Evolutionary conservation across 2,329 filamentous ascomycete genomes (phyloP).

Genomic region (Dactylellina parvicollis): DNA sequence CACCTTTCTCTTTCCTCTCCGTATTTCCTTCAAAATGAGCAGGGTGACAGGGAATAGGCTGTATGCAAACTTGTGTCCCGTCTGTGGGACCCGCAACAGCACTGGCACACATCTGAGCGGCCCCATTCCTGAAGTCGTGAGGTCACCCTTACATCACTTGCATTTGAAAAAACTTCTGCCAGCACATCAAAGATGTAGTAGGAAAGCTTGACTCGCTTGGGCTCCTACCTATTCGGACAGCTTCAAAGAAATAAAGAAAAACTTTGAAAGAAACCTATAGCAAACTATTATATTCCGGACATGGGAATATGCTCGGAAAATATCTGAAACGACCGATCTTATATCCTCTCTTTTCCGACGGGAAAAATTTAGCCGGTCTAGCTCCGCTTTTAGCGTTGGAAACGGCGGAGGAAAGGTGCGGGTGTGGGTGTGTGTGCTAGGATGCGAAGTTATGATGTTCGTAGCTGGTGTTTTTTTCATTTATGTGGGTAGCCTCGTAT

Average conservation of each 20-base stretch:
- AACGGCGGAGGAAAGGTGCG: neutral
- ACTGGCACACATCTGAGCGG: slow-evolving; percentile 4
- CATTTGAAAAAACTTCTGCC: slow-evolving; percentile 32
- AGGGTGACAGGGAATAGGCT: slow-evolving; percentile 31
- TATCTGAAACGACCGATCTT: no score
- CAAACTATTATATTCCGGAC: no score
- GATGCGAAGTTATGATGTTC: slow-evolving; percentile 15
- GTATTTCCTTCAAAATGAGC: slow-evolving; percentile 11
- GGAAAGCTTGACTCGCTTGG: slow-evolving; percentile 5
- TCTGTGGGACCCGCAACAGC: slow-evolving; percentile 20
- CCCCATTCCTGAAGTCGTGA: slow-evolving; percentile 13
- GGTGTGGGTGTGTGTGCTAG: neutral
- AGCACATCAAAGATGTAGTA: slow-evolving; percentile 34
- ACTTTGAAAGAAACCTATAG: no score
- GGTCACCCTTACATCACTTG: slow-evolving; percentile 51
- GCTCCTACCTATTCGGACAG: neutral
- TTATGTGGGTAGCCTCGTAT: no score
- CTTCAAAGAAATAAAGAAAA: no score
- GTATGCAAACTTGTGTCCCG: slow-evolving; percentile 25
- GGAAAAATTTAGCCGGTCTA: slow-evolving; percentile 16
- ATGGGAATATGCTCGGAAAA: no score
- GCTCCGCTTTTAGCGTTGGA: neutral
- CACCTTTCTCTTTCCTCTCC: slow-evolving; percentile 3
- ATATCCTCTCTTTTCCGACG: slow-evolving; percentile 26
- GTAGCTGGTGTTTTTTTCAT: slow-evolving; percentile 15